phyloP scores from a whole-genome alignment of 2,329 filamentous ascomycete genomes.

The Pestalotiopsis sp. region DNA sequence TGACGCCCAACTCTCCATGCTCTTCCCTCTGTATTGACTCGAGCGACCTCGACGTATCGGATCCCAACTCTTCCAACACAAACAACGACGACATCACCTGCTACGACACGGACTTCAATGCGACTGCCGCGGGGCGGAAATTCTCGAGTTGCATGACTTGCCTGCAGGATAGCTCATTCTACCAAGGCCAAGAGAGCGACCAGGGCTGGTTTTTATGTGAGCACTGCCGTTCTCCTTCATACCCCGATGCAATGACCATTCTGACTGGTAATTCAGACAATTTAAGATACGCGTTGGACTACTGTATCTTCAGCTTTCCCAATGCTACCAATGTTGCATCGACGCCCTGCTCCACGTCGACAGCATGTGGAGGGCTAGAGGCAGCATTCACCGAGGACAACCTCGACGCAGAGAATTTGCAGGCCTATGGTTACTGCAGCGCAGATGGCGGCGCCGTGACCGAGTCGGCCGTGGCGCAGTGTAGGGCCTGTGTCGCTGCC shows the following conservation, averaged over 20 bases:
- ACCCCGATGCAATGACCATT: not conserved
- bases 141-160: conserved; percentile 55
- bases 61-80: conserved; percentile 50
- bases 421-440: conserved; percentile 51
- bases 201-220: conserved; percentile 61
- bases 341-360: conserved; percentile 53
- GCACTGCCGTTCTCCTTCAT: conserved; percentile 24
- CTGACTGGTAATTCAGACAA: conserved; percentile 46
- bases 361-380: conserved; percentile 51
- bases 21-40: conserved; percentile 51
- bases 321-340: conserved; percentile 48
- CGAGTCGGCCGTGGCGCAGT: conserved; percentile 38
- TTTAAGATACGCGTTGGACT: conserved; percentile 53
- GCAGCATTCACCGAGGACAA: conserved; percentile 43
- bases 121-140: conserved; percentile 42
- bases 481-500: conserved; percentile 48
- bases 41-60: conserved; percentile 41
- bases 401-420: conserved; percentile 34
- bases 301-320: conserved; percentile 56
- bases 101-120: conserved; percentile 45
- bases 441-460: conserved; percentile 41
- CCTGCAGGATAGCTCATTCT: conserved; percentile 53
- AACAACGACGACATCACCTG: conserved; percentile 50
- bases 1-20: conserved; percentile 58
- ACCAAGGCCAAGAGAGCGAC: conserved; percentile 51